A percentile compares a stretch with the other conserved stretches of the same genome.
Evolutionary conservation across 768 basidiomycete genomes (phyloP).

Genomic region (Phaffia australis): DNA sequence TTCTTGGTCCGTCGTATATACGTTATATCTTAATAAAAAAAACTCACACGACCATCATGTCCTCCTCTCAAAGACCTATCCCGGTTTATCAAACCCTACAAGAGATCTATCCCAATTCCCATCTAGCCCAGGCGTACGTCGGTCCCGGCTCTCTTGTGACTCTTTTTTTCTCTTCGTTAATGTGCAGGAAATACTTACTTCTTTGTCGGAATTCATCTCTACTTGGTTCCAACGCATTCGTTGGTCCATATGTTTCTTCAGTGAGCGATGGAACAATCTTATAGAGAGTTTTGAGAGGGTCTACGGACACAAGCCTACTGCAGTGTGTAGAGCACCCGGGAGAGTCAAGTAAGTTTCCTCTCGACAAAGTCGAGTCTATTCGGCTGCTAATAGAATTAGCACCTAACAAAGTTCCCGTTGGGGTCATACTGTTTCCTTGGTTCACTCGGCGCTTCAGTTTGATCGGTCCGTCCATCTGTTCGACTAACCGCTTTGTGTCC

Average conservation of each 20-base stretch:
- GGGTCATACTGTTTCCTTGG: too few species aligned
- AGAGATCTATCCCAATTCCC: conserved; percentile 49
- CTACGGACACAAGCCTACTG: conserved; percentile 57
- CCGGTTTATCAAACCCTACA: conserved; percentile 53
- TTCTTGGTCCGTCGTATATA: too few species aligned
- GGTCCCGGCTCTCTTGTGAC: neutral
- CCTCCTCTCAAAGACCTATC: conserved; percentile 38
- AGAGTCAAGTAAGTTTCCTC: conserved; percentile 54
- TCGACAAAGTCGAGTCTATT: too few species aligned
- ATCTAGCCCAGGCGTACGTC: conserved; percentile 42
- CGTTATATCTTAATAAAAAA: too few species aligned
- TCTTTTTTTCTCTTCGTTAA: too few species aligned
- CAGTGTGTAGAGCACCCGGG: conserved; percentile 67
- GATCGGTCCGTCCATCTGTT: too few species aligned
- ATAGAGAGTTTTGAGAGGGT: conserved; percentile 51
- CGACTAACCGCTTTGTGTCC: too few species aligned
- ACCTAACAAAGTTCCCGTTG: too few species aligned
- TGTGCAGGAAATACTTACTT: too few species aligned
- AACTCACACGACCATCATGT: too few species aligned
- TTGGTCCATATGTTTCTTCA: neutral
- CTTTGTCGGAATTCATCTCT: conserved; percentile 31
- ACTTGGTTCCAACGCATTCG: conserved; percentile 26
- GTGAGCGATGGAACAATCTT: conserved; percentile 50
- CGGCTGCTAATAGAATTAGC: too few species aligned
- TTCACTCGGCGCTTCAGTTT: too few species aligned